phyloP scores from a whole-genome alignment of 371 early-diverging fungal species.

The Paraphysoderma sedebokerense region DNA sequence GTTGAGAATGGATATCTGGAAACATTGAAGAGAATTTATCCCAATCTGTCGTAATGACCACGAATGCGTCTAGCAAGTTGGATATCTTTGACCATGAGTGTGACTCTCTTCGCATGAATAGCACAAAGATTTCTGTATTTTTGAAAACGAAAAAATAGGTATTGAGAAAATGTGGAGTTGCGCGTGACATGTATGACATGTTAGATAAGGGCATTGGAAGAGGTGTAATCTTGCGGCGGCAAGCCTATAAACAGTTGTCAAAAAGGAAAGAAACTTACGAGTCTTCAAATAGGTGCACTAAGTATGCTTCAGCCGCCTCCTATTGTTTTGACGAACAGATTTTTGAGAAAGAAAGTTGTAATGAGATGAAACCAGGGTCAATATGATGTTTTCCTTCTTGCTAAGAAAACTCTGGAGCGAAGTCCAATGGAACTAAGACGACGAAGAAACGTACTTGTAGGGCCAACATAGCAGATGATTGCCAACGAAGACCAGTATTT shows the following conservation, averaged over 20 bases:
- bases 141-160: not conserved
- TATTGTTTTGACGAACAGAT: too few relatives aligned
- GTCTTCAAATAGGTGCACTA: conserved; percentile 83
- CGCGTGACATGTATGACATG: not conserved
- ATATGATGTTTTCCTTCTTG: too few relatives aligned
- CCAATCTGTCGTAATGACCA: conserved; percentile 18
- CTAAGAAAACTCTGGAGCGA: too few relatives aligned
- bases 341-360: too few relatives aligned
- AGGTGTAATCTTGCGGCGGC: not conserved
- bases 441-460: conserved; percentile 32
- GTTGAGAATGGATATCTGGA: too few relatives aligned
- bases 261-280: conserved; percentile 43
- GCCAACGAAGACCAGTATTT: conserved; percentile 51
- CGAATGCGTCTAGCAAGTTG: conserved; percentile 80
- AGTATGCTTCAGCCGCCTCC: conserved; percentile 75
- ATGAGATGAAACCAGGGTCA: too few relatives aligned
- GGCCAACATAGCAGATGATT: conserved; percentile 57
- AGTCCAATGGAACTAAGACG: not conserved
- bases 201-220: not conserved
- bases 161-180: not conserved
- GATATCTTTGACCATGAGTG: conserved; percentile 80
- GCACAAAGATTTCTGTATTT: conserved; percentile 62
- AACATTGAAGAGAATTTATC: conserved; percentile 3
- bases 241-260: conserved; percentile 15
- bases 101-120: conserved; percentile 87